These are phyloP conservation scores for Phytophthora rubi DNA, from an alignment of 352 stramenopile species.

Conservation along the genomic window DNA sequence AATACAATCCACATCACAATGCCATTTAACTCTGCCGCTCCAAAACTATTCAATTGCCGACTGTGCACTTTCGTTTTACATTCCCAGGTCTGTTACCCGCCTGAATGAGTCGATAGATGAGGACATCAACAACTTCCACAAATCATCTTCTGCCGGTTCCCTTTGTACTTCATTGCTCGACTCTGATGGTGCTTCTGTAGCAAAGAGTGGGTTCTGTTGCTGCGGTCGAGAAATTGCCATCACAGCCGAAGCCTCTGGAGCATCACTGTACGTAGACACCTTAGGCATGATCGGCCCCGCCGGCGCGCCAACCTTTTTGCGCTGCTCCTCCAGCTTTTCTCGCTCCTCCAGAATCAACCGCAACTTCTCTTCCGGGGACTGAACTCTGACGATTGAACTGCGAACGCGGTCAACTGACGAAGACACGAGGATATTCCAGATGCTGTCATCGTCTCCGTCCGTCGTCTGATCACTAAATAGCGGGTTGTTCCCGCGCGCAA, in stretches of 20 bases:
- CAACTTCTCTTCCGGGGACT: conserved; percentile 57
- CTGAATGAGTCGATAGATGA: conserved; percentile 56
- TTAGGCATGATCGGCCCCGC: conserved; percentile 18
- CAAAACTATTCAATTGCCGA: not conserved
- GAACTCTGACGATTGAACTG: conserved; percentile 49
- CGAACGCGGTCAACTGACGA: conserved; percentile 77
- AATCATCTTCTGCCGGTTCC: conserved; percentile 57
- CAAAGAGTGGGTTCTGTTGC: conserved; percentile 38
- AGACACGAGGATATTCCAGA: conserved; percentile 73
- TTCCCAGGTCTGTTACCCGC: conserved; percentile 41
- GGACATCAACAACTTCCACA: conserved; percentile 80
- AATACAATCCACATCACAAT: not conserved
- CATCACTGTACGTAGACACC: not conserved
- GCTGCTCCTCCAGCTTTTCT: conserved; percentile 66
- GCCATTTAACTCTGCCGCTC: not conserved
- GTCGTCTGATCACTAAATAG: conserved; percentile 59
- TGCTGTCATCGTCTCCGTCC: conserved; percentile 64
- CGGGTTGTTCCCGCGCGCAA: conserved; percentile 42
- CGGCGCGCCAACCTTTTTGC: conserved; percentile 45
- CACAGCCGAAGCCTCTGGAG: not conserved
- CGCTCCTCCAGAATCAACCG: conserved; percentile 69
- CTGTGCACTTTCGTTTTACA: conserved; percentile 17
- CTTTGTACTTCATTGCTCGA: conserved; percentile 3
- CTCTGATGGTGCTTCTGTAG: conserved; percentile 9
- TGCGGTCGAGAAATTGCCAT: conserved; percentile 11